These are phyloP conservation scores for Petrea volubilis DNA, from an alignment of 257 asterid genomes.

Conservation along the genomic window DNA sequence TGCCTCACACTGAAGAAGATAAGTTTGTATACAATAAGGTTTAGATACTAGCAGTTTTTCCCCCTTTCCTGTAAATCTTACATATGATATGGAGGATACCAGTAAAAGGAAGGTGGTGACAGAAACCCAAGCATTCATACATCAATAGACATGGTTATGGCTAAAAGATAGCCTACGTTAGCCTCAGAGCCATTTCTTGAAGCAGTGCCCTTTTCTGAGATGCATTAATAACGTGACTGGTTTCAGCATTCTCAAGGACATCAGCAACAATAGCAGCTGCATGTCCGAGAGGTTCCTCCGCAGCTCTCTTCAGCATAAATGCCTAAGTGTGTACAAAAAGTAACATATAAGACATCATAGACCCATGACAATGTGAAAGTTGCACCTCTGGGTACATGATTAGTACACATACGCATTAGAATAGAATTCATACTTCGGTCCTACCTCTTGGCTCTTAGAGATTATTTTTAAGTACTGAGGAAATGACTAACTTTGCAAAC, in stretches of 20 bases:
- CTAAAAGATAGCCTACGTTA: slow-evolving; percentile 47
- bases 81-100: slow-evolving; percentile 16
- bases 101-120: background rate
- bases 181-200: slow-evolving; percentile 93
- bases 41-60: slow-evolving; percentile 11
- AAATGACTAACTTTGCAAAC: background rate
- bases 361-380: background rate
- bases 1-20: slow-evolving; percentile 20
- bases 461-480: background rate
- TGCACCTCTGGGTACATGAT: slow-evolving; percentile 12
- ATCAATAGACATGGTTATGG: slow-evolving; percentile 15
- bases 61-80: slow-evolving; percentile 14
- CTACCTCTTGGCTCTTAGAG: background rate
- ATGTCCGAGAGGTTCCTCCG: slow-evolving; percentile 97
- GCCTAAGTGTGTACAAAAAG: slow-evolving; percentile 48
- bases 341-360: background rate
- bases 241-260: slow-evolving; percentile 91
- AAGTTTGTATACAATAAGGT: slow-evolving; percentile 22
- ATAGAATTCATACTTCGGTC: background rate
- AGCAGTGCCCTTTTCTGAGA: slow-evolving; percentile 88
- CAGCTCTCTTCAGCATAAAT: slow-evolving; percentile 95
- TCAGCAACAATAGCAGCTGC: slow-evolving; percentile 93
- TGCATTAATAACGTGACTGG: slow-evolving; percentile 72
- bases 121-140: slow-evolving; percentile 17
- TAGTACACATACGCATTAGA: slow-evolving; percentile 1